phyloP scores from a whole-genome alignment of 495 filamentous ascomycete genomes.

The Penicillium canescens region DNA sequence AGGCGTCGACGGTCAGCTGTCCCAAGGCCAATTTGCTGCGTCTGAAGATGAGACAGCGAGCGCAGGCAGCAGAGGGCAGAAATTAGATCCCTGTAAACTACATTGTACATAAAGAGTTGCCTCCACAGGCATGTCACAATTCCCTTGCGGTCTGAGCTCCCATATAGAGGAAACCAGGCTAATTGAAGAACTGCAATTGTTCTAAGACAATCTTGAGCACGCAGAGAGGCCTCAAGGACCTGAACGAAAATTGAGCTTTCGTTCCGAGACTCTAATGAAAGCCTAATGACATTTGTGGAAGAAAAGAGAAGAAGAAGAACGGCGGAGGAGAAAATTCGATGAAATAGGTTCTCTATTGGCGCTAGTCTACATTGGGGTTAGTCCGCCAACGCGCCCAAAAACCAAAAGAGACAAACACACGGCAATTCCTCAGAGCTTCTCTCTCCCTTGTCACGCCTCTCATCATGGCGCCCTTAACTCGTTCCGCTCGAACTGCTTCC shows the following conservation, averaged over 20 bases:
- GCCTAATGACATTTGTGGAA: constrained; percentile 85
- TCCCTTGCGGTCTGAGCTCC: constrained; percentile 52
- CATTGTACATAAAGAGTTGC: constrained; percentile 8
- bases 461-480: constrained; percentile 33
- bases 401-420: constrained; percentile 37
- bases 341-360: constrained; percentile 26
- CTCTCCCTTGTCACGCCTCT: constrained; percentile 6
- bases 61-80: constrained; percentile 35
- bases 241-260: constrained; percentile 95
- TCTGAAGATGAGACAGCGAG: constrained; percentile 85
- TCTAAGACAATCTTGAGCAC: constrained; percentile 99
- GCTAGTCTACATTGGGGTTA: constrained; percentile 35
- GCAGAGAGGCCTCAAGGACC: constrained; percentile 80
- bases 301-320: constrained; percentile 54
- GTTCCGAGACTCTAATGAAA: constrained; percentile 99
- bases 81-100: not conserved
- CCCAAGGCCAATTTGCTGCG: constrained; percentile 77
- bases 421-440: constrained; percentile 15
- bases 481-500: constrained; percentile 18
- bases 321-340: constrained; percentile 19
- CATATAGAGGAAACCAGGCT: constrained; percentile 57
- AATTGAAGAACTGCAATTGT: constrained; percentile 68
- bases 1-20: constrained; percentile 77
- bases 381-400: constrained; percentile 36
- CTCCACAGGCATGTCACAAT: constrained; percentile 44